Evolutionary conservation across 129 eudicot genomes (phyloP).

Genomic region (Saussurea involucrata): DNA sequence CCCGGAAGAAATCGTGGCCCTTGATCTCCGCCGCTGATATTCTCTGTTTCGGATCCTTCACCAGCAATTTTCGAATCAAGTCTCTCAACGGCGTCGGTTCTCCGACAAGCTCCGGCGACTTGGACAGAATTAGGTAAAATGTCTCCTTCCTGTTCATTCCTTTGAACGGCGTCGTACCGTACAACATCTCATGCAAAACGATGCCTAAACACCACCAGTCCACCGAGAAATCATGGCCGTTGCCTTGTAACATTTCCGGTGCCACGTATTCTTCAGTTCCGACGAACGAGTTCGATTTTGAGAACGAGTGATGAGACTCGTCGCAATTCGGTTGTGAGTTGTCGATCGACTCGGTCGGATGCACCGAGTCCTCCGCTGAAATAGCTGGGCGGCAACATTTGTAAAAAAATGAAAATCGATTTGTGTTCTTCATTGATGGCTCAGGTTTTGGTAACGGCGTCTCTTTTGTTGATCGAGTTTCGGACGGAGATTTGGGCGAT

Average conservation of each 20-base stretch:
- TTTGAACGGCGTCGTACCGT: constrained; percentile 79
- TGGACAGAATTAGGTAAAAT: constrained; percentile 50
- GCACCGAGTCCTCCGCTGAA: constrained; percentile 42
- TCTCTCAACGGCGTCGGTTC: constrained; percentile 85
- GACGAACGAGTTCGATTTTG: constrained; percentile 83
- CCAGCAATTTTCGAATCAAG: constrained; percentile 62
- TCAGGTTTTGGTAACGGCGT: constrained; percentile 2
- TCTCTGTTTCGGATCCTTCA: constrained; percentile 73
- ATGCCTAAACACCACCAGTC: constrained; percentile 92
- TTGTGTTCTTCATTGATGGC: constrained; percentile 27
- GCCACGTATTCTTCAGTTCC: constrained; percentile 98
- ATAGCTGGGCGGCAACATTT: constrained; percentile 36
- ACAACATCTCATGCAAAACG: constrained; percentile 76
- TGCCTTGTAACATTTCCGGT: constrained; percentile 65
- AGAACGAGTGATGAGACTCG: constrained; percentile 21
- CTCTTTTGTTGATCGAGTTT: neutral
- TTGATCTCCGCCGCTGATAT: constrained; percentile 56
- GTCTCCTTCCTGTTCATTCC: constrained; percentile 76
- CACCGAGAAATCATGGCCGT: constrained; percentile 72
- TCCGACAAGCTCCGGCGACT: constrained; percentile 56
- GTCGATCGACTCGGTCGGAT: constrained; percentile 19
- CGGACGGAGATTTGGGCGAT: constrained; percentile 38
- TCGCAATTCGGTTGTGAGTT: constrained; percentile 28
- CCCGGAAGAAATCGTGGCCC: constrained; percentile 65
- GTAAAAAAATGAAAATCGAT: neutral